Evolutionary conservation across 768 basidiomycete genomes (phyloP).

Genomic region (Obba rivulosa): DNA sequence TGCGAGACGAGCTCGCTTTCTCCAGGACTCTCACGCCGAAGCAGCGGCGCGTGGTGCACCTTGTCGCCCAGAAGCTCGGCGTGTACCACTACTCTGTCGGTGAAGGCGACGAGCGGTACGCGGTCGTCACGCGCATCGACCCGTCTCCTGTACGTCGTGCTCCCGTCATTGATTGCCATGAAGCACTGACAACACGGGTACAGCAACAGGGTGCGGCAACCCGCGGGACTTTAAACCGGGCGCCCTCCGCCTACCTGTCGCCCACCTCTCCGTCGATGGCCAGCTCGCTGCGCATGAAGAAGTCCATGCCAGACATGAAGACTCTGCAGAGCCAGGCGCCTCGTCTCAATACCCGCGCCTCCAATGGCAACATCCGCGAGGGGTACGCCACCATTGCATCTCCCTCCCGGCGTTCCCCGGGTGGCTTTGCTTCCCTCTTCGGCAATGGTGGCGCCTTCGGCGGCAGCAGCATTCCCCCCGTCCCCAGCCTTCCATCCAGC

Average conservation of each 20-base stretch:
- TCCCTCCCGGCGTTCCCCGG: slow-evolving; percentile 70
- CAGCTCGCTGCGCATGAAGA: slow-evolving; percentile 78
- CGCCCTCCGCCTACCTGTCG: slow-evolving; percentile 76
- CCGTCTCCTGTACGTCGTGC: slow-evolving; percentile 61
- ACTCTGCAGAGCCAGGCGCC: slow-evolving; percentile 76
- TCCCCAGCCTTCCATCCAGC: slow-evolving; percentile 70
- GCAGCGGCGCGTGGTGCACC: slow-evolving; percentile 88
- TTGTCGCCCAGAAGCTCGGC: slow-evolving; percentile 94
- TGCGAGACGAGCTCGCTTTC: slow-evolving; percentile 97
- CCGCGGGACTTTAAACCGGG: no score
- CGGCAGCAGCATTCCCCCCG: slow-evolving; percentile 57
- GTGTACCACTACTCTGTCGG: slow-evolving; percentile 93
- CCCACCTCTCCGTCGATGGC: slow-evolving; percentile 42
- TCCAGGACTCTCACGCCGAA: slow-evolving; percentile 80
- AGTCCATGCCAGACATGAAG: slow-evolving; percentile 98
- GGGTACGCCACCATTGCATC: slow-evolving; percentile 86
- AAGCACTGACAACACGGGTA: no score
- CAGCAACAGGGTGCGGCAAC: no score
- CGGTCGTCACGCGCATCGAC: slow-evolving; percentile 89
- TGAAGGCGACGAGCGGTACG: slow-evolving; percentile 88
- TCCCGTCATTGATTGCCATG: no score
- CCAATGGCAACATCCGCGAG: slow-evolving; percentile 83
- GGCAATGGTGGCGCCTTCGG: slow-evolving; percentile 37
- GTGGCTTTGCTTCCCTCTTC: slow-evolving; percentile 69
- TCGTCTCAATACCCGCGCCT: slow-evolving; percentile 72